Percentiles rank a stretch among this genome's conserved stretches.
Conservation (phyloP, 805 yeast species). For the Lipomyces mesembrius region DNA sequence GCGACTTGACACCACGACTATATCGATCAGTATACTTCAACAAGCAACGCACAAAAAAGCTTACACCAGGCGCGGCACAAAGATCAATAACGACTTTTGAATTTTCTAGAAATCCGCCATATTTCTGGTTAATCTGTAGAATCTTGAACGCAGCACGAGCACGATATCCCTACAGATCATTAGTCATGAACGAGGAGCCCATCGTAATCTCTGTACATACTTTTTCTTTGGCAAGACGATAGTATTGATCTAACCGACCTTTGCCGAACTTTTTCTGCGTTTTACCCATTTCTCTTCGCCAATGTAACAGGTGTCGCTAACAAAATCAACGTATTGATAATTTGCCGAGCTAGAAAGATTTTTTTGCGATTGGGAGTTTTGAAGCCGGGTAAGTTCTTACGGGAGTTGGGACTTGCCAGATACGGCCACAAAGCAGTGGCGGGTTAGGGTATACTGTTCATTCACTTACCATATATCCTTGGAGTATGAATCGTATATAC, state of each 20-base stretch:
- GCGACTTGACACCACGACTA: constrained; percentile 98
- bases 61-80: constrained; percentile 94
- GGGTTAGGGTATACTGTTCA: too few relatives aligned
- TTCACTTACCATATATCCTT: too few relatives aligned
- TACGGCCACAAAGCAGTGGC: too few relatives aligned
- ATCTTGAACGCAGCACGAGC: constrained; percentile 98
- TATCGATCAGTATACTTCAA: not conserved
- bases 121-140: constrained; percentile 93
- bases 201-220: constrained; percentile 35
- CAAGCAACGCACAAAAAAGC: constrained; percentile 6
- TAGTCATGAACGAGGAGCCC: not conserved
- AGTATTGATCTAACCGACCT: constrained; percentile 99
- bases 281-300: constrained; percentile 32
- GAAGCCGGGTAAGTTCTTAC: too few relatives aligned
- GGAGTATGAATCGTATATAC: too few relatives aligned
- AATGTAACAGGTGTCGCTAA: not conserved
- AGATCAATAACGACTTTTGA: constrained; percentile 95
- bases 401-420: too few relatives aligned
- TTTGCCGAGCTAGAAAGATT: too few relatives aligned
- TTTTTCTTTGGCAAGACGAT: constrained; percentile 93
- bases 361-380: too few relatives aligned
- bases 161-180: constrained; percentile 72
- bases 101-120: constrained; percentile 91
- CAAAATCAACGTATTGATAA: too few relatives aligned
- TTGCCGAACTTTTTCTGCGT: constrained; percentile 57